These are phyloP conservation scores for Chalciporus sphaerocephalus DNA, from an alignment of 768 basidiomycete genomes.

Conservation along the genomic window DNA sequence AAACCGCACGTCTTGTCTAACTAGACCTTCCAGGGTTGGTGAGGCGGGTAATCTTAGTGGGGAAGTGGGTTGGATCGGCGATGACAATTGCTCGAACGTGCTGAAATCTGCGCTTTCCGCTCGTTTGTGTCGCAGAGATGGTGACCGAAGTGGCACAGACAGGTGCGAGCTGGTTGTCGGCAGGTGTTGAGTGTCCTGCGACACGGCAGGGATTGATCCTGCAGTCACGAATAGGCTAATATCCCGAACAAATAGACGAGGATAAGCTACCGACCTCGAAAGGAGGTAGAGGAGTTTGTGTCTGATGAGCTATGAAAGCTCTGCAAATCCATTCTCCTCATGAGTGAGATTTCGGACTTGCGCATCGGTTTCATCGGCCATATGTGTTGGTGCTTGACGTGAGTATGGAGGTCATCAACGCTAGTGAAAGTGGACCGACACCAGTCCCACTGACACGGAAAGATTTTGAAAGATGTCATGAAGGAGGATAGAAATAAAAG, in stretches of 20 bases:
- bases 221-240: constrained; percentile 4
- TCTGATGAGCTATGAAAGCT: constrained; percentile 18
- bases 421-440: constrained; percentile 42
- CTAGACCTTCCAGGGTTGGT: constrained; percentile 19
- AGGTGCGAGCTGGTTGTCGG: neutral
- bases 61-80: constrained; percentile 13
- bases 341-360: constrained; percentile 41
- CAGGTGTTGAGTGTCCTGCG: neutral
- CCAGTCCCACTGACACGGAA: constrained; percentile 52
- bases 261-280: constrained; percentile 18
- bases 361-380: constrained; percentile 40
- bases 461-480: constrained; percentile 9
- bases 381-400: constrained; percentile 48
- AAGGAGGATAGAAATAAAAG: neutral
- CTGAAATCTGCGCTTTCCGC: constrained; percentile 7
- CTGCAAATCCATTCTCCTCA: constrained; percentile 38
- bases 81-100: constrained; percentile 21
- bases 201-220: constrained; percentile 4
- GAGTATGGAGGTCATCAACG: constrained; percentile 38
- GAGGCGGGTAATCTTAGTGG: constrained; percentile 13
- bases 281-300: constrained; percentile 11
- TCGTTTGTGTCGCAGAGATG: neutral
- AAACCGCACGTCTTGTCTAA: constrained; percentile 5
- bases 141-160: neutral
- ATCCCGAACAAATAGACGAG: neutral